Base-by-base conservation (phyloP, 2,329 filamentous ascomycete species). In the Epichloe festucae region DNA sequence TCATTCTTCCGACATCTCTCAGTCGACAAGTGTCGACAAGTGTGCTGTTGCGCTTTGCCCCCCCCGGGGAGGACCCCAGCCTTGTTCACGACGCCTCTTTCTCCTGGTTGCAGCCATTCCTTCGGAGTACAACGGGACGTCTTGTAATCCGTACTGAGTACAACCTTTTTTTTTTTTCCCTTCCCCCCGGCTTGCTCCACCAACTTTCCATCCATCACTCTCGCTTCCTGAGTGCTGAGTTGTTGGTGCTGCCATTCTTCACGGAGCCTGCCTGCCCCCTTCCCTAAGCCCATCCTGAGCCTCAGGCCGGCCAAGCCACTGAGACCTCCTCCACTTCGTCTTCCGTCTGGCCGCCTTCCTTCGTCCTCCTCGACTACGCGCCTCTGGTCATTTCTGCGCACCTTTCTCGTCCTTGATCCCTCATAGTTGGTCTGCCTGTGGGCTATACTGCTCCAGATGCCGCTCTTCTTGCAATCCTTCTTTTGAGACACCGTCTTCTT, bases 391-490 rank as follows among this genome's bases (percentile, higher is more conserved):
- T 49, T 49, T 41, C 8, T 38, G 47, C 46, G 45, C 49, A 51
- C 48, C 35, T 52, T 54, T 57, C 58, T 53, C 50, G 52, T 57
- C 53, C 52, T 58, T 59, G 56, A 50, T 53, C 54, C 60, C 62
- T 59, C 57, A 56, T 58, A 60, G 56, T 58, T 54, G 56, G 59
- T 56, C 50, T 59, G 53, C 55, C 54, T 56, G 51, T 41, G 40
- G 43, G 52, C 52, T 49, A 17, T 56, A 59, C 55, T 59, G 57
- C 56, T 57, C 60, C 58, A 58, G 62, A 65, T 65, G 59, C 57
- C 54, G 58, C 57, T 56, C 52, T 53, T 58, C 55, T 57, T 59
- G 51, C 51, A 54, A 58, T 58, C 54, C 56, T 59, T 42, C 50
- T 44, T 58, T 61, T 63, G 55, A 63, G 59, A 60, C 56, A 50